Evolutionary conservation across 192 early-diverging fungal species (phyloP).

Genomic region (Coemansia pectinata): DNA sequence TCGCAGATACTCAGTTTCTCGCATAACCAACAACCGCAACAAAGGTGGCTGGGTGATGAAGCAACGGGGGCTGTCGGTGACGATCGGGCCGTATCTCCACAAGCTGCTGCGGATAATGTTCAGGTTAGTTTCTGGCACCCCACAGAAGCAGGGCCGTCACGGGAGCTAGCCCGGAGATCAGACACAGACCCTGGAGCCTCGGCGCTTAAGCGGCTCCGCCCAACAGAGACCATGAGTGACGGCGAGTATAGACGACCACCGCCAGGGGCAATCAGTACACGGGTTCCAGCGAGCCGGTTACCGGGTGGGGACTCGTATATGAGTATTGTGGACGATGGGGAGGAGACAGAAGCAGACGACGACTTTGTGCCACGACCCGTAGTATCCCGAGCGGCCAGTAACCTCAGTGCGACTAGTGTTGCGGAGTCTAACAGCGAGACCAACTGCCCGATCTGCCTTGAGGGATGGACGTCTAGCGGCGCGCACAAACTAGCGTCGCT

Average conservation of each 20-base stretch:
- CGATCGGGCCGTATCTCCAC: no score
- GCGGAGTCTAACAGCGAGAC: constrained; percentile 15
- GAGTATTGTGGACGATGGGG: background rate
- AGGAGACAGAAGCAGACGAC: background rate
- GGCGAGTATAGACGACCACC: background rate
- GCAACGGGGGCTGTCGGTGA: no score
- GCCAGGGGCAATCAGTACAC: background rate
- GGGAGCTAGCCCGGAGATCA: background rate
- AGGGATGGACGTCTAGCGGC: constrained; percentile 37
- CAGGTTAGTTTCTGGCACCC: background rate
- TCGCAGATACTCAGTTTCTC: constrained; percentile 13
- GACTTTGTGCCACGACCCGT: constrained; percentile 3
- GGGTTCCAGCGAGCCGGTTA: background rate
- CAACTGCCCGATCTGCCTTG: constrained; percentile 41
- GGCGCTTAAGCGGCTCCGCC: background rate
- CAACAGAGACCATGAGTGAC: background rate
- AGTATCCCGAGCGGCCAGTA: background rate
- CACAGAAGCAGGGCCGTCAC: background rate
- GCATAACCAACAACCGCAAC: background rate
- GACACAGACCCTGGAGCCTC: background rate
- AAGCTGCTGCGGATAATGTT: background rate
- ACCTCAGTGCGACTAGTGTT: background rate
- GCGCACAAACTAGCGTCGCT: constrained; percentile 28
- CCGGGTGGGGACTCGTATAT: background rate
- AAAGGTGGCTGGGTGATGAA: no score